Evolutionary conservation across 2,329 filamentous ascomycete species (phyloP).

Genomic region (Onygena corvina): DNA sequence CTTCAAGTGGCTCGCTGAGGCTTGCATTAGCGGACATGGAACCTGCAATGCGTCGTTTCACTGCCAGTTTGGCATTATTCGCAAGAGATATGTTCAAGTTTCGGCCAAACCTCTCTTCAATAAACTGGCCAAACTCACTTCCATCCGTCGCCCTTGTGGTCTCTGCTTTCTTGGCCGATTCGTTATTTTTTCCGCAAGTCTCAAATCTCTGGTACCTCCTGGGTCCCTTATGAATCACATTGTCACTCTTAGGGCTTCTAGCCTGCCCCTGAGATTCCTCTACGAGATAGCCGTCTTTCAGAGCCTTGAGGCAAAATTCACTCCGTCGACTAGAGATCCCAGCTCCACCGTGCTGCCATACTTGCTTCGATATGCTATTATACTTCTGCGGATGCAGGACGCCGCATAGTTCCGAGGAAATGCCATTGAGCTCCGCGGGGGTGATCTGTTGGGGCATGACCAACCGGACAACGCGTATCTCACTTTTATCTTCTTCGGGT

Average conservation of each 20-base stretch:
- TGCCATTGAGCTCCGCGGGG: conserved; percentile 41
- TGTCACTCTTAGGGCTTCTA: conserved; percentile 15
- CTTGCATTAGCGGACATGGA: conserved; percentile 64
- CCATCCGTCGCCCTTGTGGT: conserved; percentile 26
- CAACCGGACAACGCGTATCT: conserved; percentile 43
- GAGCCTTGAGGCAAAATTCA: conserved; percentile 71
- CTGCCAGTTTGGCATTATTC: conserved; percentile 70
- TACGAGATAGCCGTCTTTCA: conserved; percentile 56
- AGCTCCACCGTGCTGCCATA: conserved; percentile 94
- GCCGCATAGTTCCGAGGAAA: conserved; percentile 50
- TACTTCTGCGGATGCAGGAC: conserved; percentile 58
- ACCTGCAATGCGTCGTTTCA: conserved; percentile 77
- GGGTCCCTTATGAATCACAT: conserved; percentile 52
- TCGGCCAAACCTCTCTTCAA: conserved; percentile 88
- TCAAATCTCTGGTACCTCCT: conserved; percentile 61
- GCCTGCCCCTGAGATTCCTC: conserved; percentile 31
- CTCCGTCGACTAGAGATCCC: conserved; percentile 82
- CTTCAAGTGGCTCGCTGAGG: conserved; percentile 46
- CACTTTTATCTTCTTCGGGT: conserved; percentile 29
- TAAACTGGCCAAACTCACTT: conserved; percentile 63
- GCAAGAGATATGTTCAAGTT: conserved; percentile 74
- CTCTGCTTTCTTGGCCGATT: conserved; percentile 14
- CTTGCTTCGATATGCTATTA: conserved; percentile 70
- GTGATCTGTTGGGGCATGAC: conserved; percentile 52
- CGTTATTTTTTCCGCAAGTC: conserved; percentile 19